Evolutionary conservation across 179 eudicot species (phyloP), one percentile per base, ranked within the genome.

Genomic region (Gypsophila paniculata): DNA sequence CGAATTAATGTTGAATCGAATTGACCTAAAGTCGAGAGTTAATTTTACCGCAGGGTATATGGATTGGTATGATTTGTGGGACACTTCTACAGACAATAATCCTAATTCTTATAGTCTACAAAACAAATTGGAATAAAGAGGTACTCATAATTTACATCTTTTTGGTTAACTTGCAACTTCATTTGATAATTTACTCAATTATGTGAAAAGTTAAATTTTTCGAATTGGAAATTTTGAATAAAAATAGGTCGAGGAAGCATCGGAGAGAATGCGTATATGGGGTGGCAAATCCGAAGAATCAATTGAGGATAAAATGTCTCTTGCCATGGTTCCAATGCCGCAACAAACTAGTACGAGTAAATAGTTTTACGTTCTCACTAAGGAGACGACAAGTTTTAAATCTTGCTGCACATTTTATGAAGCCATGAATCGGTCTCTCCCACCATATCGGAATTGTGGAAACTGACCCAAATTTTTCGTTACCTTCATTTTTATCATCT

Each of bases 1-100:
- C n/a, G 49, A 44, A 2, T 36, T 2, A 2, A 7, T 44, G 22
- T 8, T 57, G 29, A 57, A 57, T 10, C 0, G 11, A 22, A 22
- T 8, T 57, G 29, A 57, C 61, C n/a, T 55, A 53, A 53, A 18
- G 23, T 21, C 34, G n/a, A 9, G 32, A 58, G 4, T 23, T 23
- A 54, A 58, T 14, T 49, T 51, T 17, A 1, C 6, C 65, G 71
- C 78, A 93, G 98, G 98, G 98, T 38, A 93, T 93, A 59, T 91
- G 98, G 98, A 86, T 91, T 57, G 98, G 98, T 26, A 93, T 93
- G 98, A 93, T 93, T 52, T 84, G 84, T 80, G 98, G 98, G 59
- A 91, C 96, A 25, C 54, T 72, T 61, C 82, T 93, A 25, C 98
- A 89, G 70, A 93, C 98, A n/a, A 34, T 88, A 54, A 85, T 93